phyloP scores from a whole-genome alignment of 2,329 filamentous ascomycete genomes.

The Cladosporium sp. region DNA sequence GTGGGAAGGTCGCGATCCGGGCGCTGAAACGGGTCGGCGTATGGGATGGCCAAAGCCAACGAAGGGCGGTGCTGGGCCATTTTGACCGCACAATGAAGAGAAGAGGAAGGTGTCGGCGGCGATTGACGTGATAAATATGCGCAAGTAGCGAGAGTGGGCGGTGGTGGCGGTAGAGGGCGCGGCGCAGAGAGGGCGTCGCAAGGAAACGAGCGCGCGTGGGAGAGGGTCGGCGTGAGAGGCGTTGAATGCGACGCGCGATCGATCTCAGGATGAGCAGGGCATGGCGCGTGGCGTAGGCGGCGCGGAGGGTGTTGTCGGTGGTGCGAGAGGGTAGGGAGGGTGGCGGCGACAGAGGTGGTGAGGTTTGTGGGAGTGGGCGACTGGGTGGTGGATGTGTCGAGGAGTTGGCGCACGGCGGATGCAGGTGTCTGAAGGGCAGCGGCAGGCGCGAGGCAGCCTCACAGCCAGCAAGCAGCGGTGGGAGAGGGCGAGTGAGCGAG shows the following conservation, averaged over 20 bases:
- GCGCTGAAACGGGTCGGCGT: conserved; percentile 42
- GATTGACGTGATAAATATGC: background rate
- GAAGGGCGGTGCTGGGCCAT: conserved; percentile 40
- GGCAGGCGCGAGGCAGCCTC: background rate
- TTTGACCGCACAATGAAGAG: conserved; percentile 21
- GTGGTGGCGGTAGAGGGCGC: background rate
- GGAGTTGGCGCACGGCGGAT: background rate
- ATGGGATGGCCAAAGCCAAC: conserved; percentile 47
- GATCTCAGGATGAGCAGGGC: background rate
- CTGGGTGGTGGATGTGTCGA: background rate
- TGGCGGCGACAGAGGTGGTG: conserved; percentile 1
- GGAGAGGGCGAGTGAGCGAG: background rate
- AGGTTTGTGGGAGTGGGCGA: background rate
- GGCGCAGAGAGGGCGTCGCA: conserved; percentile 5
- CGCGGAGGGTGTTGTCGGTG: conserved; percentile 2
- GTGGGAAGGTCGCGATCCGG: conserved; percentile 42
- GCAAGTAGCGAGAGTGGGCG: background rate
- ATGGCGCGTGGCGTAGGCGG: conserved; percentile 3
- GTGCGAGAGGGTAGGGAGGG: background rate
- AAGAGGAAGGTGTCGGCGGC: conserved; percentile 7
- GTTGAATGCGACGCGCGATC: conserved; percentile 9
- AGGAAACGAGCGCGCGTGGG: conserved; percentile 8
- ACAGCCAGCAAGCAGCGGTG: background rate
- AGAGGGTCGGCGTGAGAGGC: background rate
- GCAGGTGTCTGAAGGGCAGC: background rate